Percentiles rank a stretch among this genome's conserved stretches.
phyloP scores from a whole-genome alignment of 139 green algal species.

The Trebouxia sp. region DNA sequence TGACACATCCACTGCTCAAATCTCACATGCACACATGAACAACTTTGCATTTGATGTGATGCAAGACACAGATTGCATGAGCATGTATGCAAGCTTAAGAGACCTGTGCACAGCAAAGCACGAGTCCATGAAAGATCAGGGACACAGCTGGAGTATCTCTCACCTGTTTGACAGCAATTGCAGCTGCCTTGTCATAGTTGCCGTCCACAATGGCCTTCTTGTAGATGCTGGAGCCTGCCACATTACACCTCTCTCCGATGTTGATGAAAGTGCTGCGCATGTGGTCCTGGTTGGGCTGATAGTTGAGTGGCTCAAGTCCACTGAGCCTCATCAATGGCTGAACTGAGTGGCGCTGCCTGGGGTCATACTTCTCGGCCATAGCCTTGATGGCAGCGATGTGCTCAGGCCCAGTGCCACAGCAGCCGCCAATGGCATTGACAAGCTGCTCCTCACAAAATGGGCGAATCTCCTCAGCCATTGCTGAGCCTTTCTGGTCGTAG shows the following conservation, averaged over 20 bases:
- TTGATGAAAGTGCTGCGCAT: conserved; percentile 93
- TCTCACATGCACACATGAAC: too few relatives aligned
- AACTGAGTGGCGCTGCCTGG: conserved; percentile 61
- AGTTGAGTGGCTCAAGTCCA: conserved; percentile 96
- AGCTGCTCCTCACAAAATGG: conserved; percentile 70
- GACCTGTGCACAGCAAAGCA: too few relatives aligned
- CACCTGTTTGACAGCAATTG: conserved; percentile 91
- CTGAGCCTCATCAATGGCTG: conserved; percentile 86
- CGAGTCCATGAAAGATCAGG: too few relatives aligned
- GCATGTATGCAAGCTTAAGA: too few relatives aligned
- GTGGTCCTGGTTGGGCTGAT: conserved; percentile 74
- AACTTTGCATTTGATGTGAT: too few relatives aligned
- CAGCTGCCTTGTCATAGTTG: conserved; percentile 88
- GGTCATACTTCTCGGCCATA: conserved; percentile 65
- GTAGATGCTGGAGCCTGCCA: conserved; percentile 94
- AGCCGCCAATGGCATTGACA: conserved; percentile 96
- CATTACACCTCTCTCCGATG: conserved; percentile 97
- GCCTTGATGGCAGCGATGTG: conserved; percentile 86
- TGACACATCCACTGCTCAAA: too few relatives aligned
- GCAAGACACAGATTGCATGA: too few relatives aligned
- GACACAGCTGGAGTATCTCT: too few relatives aligned
- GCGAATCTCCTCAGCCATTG: conserved; percentile 80
- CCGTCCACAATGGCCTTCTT: conserved; percentile 83
- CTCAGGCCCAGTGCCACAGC: conserved; percentile 90
- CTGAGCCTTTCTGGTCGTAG: conserved; percentile 94